Conservation (phyloP, 345 rosid species). For the Gossypium anomalum region DNA sequence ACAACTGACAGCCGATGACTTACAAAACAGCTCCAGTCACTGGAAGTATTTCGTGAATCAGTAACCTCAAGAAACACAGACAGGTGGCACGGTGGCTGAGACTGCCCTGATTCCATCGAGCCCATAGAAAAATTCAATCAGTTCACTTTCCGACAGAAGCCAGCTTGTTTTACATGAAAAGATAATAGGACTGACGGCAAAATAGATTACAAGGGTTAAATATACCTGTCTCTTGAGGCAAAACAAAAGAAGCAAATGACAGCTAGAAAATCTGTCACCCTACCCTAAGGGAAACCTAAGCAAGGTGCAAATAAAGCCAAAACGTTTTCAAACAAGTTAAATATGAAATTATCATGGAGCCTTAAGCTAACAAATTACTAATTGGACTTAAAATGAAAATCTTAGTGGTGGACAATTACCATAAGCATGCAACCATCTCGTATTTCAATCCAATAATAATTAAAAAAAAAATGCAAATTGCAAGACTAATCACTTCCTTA, state of each 20-base stretch:
- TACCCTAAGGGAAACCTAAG: not conserved
- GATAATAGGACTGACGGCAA: not conserved
- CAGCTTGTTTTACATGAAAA: not conserved
- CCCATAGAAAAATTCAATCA: not conserved
- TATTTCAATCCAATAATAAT: not conserved
- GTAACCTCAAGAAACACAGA: conserved; percentile 99
- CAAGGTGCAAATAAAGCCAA: not conserved
- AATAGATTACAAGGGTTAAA: not conserved
- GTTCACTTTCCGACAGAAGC: not conserved
- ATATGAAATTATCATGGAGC: not conserved
- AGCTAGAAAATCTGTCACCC: not conserved
- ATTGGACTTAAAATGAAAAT: not conserved
- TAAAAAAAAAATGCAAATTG: not conserved
- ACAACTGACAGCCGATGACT: conserved; percentile 97
- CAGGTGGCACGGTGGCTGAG: conserved; percentile 99
- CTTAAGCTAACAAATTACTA: not conserved
- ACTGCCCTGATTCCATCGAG: conserved; percentile 82
- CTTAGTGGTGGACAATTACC: not conserved
- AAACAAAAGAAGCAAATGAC: not conserved
- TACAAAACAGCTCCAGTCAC: conserved; percentile 99
- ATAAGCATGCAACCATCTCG: not conserved
- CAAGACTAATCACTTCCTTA: not conserved
- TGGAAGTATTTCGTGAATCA: conserved; percentile 83
- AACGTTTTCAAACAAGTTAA: not conserved
- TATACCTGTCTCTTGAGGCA: not conserved